Conservation (phyloP, 192 early-diverging fungal species). For the Backusella circina region DNA sequence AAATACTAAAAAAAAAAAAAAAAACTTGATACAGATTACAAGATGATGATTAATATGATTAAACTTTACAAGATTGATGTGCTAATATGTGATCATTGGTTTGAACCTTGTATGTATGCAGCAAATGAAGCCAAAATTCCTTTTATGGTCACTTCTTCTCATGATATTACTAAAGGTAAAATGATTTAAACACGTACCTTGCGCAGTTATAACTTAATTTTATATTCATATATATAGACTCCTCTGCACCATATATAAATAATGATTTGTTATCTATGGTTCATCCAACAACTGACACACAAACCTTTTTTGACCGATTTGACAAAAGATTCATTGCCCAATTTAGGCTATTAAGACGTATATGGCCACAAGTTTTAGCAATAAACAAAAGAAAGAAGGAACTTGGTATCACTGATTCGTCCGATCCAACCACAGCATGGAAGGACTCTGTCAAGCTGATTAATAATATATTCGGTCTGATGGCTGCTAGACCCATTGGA, state of each 20-base stretch:
- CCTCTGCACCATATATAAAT: not conserved
- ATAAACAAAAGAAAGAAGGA: not conserved
- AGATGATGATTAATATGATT: not conserved
- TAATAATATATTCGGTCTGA: constrained; percentile 22
- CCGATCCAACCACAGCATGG: not conserved
- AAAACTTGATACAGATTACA: not conserved
- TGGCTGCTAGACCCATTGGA: constrained; percentile 13
- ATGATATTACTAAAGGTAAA: constrained; percentile 6
- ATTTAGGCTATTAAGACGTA: not conserved
- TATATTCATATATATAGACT: not conserved
- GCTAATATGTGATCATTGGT: constrained; percentile 21
- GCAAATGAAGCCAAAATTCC: constrained; percentile 13
- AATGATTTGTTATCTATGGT: not conserved
- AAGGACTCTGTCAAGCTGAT: constrained; percentile 17
- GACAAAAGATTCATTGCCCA: not conserved
- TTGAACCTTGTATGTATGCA: constrained; percentile 10
- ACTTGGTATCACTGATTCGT: not conserved
- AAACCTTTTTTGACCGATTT: not conserved
- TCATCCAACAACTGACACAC: not conserved
- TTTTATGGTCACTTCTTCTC: constrained; percentile 18
- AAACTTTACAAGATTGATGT: not conserved
- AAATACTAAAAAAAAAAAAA: too few species aligned
- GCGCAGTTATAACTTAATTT: not conserved
- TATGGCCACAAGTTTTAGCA: not conserved
- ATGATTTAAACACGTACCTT: too few species aligned